Evolutionary conservation across 148 eudicot species (phyloP), one percentile per base, ranked within the genome.

Genomic region (Persicaria tinctoria): DNA sequence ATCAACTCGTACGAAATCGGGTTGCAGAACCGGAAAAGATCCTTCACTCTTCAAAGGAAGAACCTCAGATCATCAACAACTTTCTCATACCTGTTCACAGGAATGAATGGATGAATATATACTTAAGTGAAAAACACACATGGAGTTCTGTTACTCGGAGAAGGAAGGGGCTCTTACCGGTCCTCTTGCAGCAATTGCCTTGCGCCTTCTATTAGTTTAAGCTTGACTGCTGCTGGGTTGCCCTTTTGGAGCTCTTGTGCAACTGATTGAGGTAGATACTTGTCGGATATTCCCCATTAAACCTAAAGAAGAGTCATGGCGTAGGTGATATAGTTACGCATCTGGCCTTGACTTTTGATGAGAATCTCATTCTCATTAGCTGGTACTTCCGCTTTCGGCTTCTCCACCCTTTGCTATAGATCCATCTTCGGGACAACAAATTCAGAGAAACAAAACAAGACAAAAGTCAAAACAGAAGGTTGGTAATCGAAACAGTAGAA

Each of bases 181-280:
- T 93, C 98, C 81, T 93, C 98, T 71, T 93, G 98, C 54, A 97
- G 98, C 98, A 93, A 91, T 77, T 91, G 98, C 82, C 98, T 97
- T 51, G 98, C 98, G 48, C 98, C 98, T 88, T 93, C 98, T 69
- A 93, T 85, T 73, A 93, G 66, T 76, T 93, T 91, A 38, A 91
- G 93, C 89, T 88, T 77, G 54, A 93, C 79, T 32, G 50, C 68
- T 59, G 82, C 79, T 45, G 98, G 89, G 79, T 93, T 93, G 72
- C 68, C 81, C 79, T 89, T 86, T 75, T 87, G 87, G 74, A 93
- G 91, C 72, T 93, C 98, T 85, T 91, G 97, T 73, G 95, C 98
- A 17, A 93, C 79, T 70, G 90, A 87, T 70, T 83, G 89, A 18
- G 98, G 93, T 46, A 93, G 88, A 86, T 93, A 91, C 76, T 93